Evolutionary conservation across 345 rosid genomes (phyloP).

Genomic region (Ailanthus altissimus): DNA sequence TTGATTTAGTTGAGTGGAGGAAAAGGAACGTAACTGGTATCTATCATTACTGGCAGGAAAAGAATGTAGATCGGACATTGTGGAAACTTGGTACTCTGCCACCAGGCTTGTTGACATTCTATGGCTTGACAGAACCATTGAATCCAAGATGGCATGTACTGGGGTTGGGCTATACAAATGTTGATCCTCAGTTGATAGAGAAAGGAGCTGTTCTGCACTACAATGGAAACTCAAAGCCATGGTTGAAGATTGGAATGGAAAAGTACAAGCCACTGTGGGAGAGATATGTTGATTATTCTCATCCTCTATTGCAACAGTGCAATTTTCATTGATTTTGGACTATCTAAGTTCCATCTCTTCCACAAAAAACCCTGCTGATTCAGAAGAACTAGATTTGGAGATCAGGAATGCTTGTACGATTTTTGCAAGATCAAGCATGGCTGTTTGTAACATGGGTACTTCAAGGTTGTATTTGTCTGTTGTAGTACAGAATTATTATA

Average conservation of each 20-base stretch:
- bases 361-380: background rate
- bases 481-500: constrained; percentile 35
- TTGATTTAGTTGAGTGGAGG: constrained; percentile 89
- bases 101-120: constrained; percentile 87
- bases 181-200: constrained; percentile 74
- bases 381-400: constrained; percentile 19
- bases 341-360: constrained; percentile 21
- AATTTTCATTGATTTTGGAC: constrained; percentile 68
- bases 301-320: constrained; percentile 80
- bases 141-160: constrained; percentile 84
- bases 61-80: constrained; percentile 75
- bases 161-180: constrained; percentile 87
- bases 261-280: constrained; percentile 96
- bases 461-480: constrained; percentile 28
- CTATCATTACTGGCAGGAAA: constrained; percentile 95
- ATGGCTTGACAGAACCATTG: constrained; percentile 81
- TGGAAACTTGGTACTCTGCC: constrained; percentile 97
- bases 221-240: constrained; percentile 92
- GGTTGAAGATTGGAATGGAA: constrained; percentile 97
- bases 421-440: constrained; percentile 53
- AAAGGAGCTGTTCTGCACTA: constrained; percentile 93
- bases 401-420: constrained; percentile 39
- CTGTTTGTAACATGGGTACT: constrained; percentile 33
- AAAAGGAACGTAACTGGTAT: constrained; percentile 83
- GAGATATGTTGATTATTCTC: constrained; percentile 78